Conservation (phyloP, 2,329 filamentous ascomycete species). For the Colletotrichum sp. region DNA sequence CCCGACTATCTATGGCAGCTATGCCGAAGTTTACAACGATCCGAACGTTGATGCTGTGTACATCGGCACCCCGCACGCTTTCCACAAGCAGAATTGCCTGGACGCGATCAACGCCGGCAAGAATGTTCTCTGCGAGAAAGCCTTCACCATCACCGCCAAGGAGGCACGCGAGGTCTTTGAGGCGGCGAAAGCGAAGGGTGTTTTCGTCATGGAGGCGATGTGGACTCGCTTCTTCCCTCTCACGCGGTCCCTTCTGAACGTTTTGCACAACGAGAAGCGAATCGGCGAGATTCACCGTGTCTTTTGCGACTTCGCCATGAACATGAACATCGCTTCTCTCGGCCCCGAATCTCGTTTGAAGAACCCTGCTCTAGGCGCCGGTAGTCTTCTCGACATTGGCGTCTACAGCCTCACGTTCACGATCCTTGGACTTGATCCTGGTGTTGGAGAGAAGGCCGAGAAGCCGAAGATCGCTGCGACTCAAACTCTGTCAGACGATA, state of each 20-base stretch:
- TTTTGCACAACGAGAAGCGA: conserved; percentile 42
- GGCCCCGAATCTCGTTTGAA: conserved; percentile 37
- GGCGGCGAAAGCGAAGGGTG: conserved; percentile 41
- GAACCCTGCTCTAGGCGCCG: conserved; percentile 45
- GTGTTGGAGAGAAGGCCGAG: conserved; percentile 28
- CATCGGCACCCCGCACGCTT: conserved; percentile 49
- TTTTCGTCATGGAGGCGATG: conserved; percentile 52
- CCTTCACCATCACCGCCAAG: conserved; percentile 45
- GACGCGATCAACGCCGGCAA: conserved; percentile 48
- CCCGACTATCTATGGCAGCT: conserved; percentile 41
- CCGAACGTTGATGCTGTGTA: conserved; percentile 50
- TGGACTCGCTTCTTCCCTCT: conserved; percentile 50
- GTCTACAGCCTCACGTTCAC: conserved; percentile 49
- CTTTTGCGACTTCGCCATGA: conserved; percentile 44
- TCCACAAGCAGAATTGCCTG: conserved; percentile 48
- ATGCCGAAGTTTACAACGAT: conserved; percentile 44
- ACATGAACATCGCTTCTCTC: conserved; percentile 37
- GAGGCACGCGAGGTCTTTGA: conserved; percentile 45
- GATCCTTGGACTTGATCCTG: conserved; percentile 36
- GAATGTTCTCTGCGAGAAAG: conserved; percentile 51
- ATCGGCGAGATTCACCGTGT: conserved; percentile 44
- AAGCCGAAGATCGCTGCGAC: conserved; percentile 38
- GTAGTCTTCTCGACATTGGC: conserved; percentile 47
- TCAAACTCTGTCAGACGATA: conserved; percentile 37
- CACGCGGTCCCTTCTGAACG: conserved; percentile 33